Evolutionary conservation across 192 early-diverging fungal species (phyloP), one percentile per base, ranked within the genome.

Genomic region (Phlyctochytrium arcticum): DNA sequence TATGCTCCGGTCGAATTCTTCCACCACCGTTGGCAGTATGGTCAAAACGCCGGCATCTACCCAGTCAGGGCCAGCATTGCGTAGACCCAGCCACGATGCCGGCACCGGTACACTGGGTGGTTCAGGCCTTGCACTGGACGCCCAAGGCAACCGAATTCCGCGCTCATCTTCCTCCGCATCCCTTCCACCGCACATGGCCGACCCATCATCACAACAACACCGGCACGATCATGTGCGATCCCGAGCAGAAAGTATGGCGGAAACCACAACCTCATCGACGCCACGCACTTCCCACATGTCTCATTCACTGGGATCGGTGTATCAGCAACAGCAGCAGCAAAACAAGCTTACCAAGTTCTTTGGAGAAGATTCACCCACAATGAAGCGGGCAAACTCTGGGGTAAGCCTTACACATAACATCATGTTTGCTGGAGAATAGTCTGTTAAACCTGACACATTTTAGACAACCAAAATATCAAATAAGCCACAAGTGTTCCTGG

Each of bases 401-500:
- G 57, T 58, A 39, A 35, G 57, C 1, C 5, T 15, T 1, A 2
- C n/a, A 44, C 21, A n/a, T 44, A 12, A n/a, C 39, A 44, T 44
- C 15, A 44, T 44, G 39, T 44, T 44, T 44, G 21, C 21, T 19
- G 39, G 39, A 44, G 12, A 12, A 44, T 44, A n/a, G 39, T n/a
- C n/a, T n/a, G n/a, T n/a, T n/a, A n/a, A n/a, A n/a, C n/a, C n/a
- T n/a, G n/a, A n/a, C n/a, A n/a, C n/a, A n/a, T n/a, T n/a, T n/a
- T 57, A 10, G 17, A 8, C 7, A 7, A 44, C 17, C 9, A 15
- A 7, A 42, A 39, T 57, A 23, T 31, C n/a, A 2, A 12, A 44
- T 2, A 44, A 44, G 21, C 39, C 15, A 2, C 39, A 81, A 0
- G 93, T 92, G 93, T 98, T 83, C 55, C 77, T 97, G 39, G 73